phyloP scores from a whole-genome alignment of 192 early-diverging fungal genomes.

The Backusella liffmaniae region DNA sequence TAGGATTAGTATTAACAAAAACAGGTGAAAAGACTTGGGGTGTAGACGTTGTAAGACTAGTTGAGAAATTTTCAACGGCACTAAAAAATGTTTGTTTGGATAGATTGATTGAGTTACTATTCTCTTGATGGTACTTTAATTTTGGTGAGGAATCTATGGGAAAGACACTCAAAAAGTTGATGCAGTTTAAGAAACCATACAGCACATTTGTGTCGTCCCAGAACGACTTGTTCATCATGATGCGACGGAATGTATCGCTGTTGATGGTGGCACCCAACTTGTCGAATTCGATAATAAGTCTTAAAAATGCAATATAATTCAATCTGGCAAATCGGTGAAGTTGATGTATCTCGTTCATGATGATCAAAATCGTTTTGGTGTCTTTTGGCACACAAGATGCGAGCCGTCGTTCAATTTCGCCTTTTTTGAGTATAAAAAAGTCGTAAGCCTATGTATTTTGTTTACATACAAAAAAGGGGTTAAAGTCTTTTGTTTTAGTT shows the following conservation, averaged over 20 bases:
- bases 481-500: background rate
- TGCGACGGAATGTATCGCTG: background rate
- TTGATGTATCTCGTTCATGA: slow-evolving; percentile 7
- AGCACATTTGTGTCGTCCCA: background rate
- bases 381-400: background rate
- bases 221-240: background rate
- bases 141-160: background rate
- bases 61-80: background rate
- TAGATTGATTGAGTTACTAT: background rate
- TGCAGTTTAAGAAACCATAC: background rate
- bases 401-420: slow-evolving; percentile 19
- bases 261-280: background rate
- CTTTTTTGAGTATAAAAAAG: slow-evolving; percentile 13
- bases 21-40: background rate
- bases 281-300: slow-evolving; percentile 6
- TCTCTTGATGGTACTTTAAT: slow-evolving; percentile 1
- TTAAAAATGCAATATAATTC: slow-evolving; percentile 15
- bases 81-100: slow-evolving; percentile 10
- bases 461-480: background rate
- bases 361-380: background rate
- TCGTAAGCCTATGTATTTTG: slow-evolving; percentile 9
- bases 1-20: background rate
- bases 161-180: background rate
- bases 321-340: slow-evolving; percentile 6
- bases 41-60: background rate